Evolutionary conservation across 2,329 filamentous ascomycete genomes (phyloP).

Genomic region (Sporothrix euskadiensis): DNA sequence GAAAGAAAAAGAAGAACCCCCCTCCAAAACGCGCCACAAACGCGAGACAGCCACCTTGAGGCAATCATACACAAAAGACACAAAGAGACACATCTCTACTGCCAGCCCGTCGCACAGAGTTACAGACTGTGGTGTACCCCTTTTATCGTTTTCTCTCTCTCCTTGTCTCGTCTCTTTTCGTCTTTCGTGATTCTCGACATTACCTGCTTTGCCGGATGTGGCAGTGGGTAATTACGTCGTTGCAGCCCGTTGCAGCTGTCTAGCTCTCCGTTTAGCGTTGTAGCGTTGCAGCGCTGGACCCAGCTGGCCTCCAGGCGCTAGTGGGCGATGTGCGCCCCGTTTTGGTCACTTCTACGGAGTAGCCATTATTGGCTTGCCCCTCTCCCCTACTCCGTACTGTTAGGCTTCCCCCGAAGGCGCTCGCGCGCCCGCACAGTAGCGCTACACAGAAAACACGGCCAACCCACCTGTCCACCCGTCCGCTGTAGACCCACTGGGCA

Average conservation of each 20-base stretch:
- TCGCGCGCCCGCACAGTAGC: not conserved
- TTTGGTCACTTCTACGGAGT: not conserved
- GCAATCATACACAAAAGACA: conserved; percentile 9
- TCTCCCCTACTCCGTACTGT: not conserved
- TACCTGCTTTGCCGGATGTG: not conserved
- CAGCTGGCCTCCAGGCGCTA: not conserved
- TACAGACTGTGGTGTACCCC: conserved; percentile 4
- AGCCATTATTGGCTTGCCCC: not conserved
- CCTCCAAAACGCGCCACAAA: conserved; percentile 15
- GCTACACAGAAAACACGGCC: conserved; percentile 2
- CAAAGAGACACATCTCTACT: not conserved
- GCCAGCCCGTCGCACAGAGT: not conserved
- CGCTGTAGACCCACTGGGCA: not conserved
- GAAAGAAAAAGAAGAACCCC: too few relatives aligned
- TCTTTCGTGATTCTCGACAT: not conserved
- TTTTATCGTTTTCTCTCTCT: not conserved
- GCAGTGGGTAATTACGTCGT: not conserved
- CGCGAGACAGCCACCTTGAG: conserved; percentile 17
- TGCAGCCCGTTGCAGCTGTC: not conserved
- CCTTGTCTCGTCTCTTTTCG: not conserved
- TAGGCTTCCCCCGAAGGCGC: not conserved
- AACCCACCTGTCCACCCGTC: not conserved
- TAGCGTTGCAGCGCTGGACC: not conserved
- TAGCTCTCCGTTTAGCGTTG: not conserved
- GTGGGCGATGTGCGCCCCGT: not conserved